Percentiles rank a stretch among this genome's conserved stretches.
Conservation (phyloP, 345 rosid genomes). For the Firmiana major region DNA sequence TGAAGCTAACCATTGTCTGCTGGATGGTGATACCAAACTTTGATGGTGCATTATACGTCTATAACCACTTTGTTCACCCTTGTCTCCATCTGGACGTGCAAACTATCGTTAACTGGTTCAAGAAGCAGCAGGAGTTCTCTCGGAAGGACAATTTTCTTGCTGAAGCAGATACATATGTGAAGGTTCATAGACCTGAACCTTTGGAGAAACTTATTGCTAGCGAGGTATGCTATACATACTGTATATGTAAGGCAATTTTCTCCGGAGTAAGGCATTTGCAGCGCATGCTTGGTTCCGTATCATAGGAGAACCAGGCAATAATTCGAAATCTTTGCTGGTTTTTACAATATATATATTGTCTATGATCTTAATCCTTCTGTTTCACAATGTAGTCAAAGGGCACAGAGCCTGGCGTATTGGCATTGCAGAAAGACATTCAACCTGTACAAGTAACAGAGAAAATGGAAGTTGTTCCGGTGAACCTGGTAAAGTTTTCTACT, state of each 20-base stretch:
- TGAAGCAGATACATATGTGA: slow-evolving; percentile 7
- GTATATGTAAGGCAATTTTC: neutral
- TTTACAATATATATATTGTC: too few species aligned
- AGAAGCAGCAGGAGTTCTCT: neutral
- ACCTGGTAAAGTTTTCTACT: too few species aligned
- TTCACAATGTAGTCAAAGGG: too few species aligned
- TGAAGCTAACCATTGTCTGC: slow-evolving; percentile 22
- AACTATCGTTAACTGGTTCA: slow-evolving; percentile 9
- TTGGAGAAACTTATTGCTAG: slow-evolving; percentile 15
- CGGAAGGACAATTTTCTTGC: slow-evolving; percentile 9
- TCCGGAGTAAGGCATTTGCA: too few species aligned
- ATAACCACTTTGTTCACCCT: slow-evolving; percentile 26
- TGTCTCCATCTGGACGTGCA: slow-evolving; percentile 13
- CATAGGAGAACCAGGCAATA: too few species aligned
- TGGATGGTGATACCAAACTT: slow-evolving; percentile 25
- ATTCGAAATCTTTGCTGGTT: too few species aligned
- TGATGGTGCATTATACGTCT: slow-evolving; percentile 29
- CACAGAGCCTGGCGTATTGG: too few species aligned
- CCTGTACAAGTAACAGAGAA: too few species aligned
- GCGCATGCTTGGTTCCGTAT: too few species aligned
- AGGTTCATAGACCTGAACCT: slow-evolving; percentile 19
- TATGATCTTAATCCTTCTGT: too few species aligned
- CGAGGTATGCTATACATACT: slow-evolving; percentile 10
- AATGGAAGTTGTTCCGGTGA: too few species aligned
- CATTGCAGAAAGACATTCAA: too few species aligned